A percentile compares a stretch with the other conserved stretches of the same genome.
Conservation (phyloP, 2,329 filamentous ascomycete species). For the Metarhizium brunneum region DNA sequence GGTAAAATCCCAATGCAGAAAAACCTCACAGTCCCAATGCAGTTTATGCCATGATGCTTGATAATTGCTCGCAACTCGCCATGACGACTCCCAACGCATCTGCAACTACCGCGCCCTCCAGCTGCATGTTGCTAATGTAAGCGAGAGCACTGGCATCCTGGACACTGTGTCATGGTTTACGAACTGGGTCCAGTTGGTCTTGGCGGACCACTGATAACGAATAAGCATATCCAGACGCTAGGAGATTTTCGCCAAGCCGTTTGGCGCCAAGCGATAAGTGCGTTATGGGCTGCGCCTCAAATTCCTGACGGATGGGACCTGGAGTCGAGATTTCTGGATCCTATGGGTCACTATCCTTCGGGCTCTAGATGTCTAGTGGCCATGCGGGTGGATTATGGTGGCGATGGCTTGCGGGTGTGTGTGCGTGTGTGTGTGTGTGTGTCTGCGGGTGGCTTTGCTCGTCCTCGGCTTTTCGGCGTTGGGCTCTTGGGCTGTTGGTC, state of each 20-base stretch:
- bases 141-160: neutral
- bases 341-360: neutral
- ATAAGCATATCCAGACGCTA: neutral
- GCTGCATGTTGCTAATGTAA: too few species aligned
- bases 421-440: too few species aligned
- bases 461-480: too few species aligned
- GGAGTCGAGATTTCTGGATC: neutral
- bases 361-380: neutral
- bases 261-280: constrained; percentile 4
- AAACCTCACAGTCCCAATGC: too few species aligned
- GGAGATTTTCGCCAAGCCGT: neutral
- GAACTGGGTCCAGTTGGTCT: neutral
- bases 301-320: neutral
- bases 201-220: neutral
- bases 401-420: too few species aligned
- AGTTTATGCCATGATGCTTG: too few species aligned
- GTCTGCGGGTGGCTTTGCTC: too few species aligned
- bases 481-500: too few species aligned
- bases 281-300: neutral
- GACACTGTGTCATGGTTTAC: neutral
- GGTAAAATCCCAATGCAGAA: too few species aligned
- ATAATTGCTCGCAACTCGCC: too few species aligned
- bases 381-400: neutral
- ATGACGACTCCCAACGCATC: too few species aligned
- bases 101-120: too few species aligned